These are phyloP conservation scores for Lachnellula suecica DNA, from an alignment of 2,329 filamentous ascomycete genomes.

Conservation along the genomic window DNA sequence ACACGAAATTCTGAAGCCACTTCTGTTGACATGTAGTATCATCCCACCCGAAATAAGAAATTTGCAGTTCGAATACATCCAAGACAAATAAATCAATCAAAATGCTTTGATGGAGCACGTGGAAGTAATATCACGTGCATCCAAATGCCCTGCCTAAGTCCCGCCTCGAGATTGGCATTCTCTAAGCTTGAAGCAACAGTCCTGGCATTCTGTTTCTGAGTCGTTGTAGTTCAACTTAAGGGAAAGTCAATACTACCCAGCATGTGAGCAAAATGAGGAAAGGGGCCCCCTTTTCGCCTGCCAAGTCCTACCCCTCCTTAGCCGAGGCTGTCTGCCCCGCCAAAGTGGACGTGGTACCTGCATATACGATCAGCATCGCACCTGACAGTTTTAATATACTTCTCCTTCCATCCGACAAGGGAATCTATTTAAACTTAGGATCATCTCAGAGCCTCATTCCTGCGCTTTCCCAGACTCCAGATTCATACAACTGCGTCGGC, in stretches of 20 bases:
- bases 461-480: background rate
- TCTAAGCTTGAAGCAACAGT: too few species aligned
- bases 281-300: background rate
- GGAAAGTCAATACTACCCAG: too few species aligned
- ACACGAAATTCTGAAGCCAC: background rate
- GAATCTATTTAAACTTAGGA: too few species aligned
- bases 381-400: background rate
- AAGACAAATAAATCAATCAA: too few species aligned
- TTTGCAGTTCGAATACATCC: too few species aligned
- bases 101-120: too few species aligned
- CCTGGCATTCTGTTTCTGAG: too few species aligned
- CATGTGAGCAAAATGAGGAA: too few species aligned
- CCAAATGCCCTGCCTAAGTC: too few species aligned
- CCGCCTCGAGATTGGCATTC: too few species aligned
- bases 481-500: background rate
- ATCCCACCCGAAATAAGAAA: background rate
- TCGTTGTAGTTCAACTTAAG: too few species aligned
- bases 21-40: background rate
- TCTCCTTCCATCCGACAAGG: slow-evolving; percentile 12
- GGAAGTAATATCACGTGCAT: too few species aligned
- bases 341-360: slow-evolving; percentile 1
- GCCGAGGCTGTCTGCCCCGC: background rate
- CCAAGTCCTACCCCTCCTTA: background rate
- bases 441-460: background rate
- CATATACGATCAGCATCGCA: slow-evolving; percentile 6